phyloP scores from a whole-genome alignment of 108 stramenopile species.

The Stephanodiscus triporus region DNA sequence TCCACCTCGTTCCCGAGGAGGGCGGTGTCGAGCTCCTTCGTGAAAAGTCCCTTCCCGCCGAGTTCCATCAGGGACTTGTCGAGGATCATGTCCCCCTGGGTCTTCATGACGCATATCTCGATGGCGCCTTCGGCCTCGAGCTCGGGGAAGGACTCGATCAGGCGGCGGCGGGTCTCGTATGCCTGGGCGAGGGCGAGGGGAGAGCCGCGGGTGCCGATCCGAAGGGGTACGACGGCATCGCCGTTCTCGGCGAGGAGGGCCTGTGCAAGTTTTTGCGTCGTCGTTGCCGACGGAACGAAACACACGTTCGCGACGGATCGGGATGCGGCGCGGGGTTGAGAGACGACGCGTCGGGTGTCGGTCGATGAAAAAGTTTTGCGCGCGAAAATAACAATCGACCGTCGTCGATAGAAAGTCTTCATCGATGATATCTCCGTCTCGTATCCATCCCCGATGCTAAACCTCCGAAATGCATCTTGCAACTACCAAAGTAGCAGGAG shows the following conservation, averaged over 20 bases:
- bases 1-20: conserved; percentile 97
- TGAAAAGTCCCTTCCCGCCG: conserved; percentile 99
- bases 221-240: conserved; percentile 72
- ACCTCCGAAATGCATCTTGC: no score
- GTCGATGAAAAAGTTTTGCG: neutral
- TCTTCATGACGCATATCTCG: conserved; percentile 98
- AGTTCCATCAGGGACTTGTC: conserved; percentile 99
- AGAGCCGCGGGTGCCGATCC: conserved; percentile 98
- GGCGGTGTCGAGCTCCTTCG: conserved; percentile 99
- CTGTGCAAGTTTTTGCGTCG: conserved; percentile 27
- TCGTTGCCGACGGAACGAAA: no score
- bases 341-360: neutral
- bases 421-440: no score
- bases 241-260: no score
- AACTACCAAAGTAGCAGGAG: no score
- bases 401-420: no score
- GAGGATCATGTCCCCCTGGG: conserved; percentile 98
- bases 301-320: no score
- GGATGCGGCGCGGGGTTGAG: neutral
- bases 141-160: conserved; percentile 93
- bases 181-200: conserved; percentile 99
- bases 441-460: no score
- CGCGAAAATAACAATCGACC: no score
- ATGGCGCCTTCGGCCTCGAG: conserved; percentile 92
- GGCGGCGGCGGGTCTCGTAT: conserved; percentile 91